Evolutionary conservation across 441 rosid genomes (phyloP).

Genomic region (Gossypium davidsonii): DNA sequence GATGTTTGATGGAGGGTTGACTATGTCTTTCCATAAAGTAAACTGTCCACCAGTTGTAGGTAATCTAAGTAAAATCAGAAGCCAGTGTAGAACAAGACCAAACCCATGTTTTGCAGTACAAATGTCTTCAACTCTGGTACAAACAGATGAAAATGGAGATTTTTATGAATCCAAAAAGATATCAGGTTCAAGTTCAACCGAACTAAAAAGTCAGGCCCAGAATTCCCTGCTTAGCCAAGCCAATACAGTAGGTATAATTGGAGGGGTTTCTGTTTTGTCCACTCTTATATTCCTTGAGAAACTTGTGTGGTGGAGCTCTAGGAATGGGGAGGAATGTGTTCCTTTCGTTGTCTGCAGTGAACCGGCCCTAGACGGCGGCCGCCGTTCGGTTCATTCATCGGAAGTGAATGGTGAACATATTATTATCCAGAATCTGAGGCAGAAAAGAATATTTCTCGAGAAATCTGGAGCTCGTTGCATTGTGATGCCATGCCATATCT

Average conservation of each 20-base stretch:
- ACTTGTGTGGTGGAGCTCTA: slow-evolving; percentile 41
- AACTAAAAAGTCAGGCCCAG: background rate
- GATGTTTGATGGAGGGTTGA: slow-evolving; percentile 29
- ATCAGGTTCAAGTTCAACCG: slow-evolving; percentile 17
- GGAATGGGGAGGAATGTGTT: slow-evolving; percentile 28
- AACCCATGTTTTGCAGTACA: slow-evolving; percentile 12
- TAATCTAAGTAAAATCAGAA: slow-evolving; percentile 17
- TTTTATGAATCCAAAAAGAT: slow-evolving; percentile 19
- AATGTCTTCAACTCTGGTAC: slow-evolving; percentile 23
- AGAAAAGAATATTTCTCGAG: slow-evolving; percentile 45
- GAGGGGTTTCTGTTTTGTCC: slow-evolving; percentile 44
- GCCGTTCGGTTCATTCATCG: slow-evolving; percentile 12
- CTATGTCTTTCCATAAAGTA: slow-evolving; percentile 14
- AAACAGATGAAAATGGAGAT: slow-evolving; percentile 23
- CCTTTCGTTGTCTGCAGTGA: slow-evolving; percentile 54
- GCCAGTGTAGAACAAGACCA: slow-evolving; percentile 10
- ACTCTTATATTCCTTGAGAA: slow-evolving; percentile 53
- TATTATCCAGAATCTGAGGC: slow-evolving; percentile 29
- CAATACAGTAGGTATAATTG: slow-evolving; percentile 47
- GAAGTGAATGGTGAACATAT: slow-evolving; percentile 9
- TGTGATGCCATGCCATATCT: slow-evolving; percentile 49
- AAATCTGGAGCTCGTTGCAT: slow-evolving; percentile 48
- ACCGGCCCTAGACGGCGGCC: slow-evolving; percentile 21
- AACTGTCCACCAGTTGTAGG: slow-evolving; percentile 19
- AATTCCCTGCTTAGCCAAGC: slow-evolving; percentile 27